Base-by-base conservation (phyloP, 768 basidiomycete genomes). In the Boletus rufocinnamomeus region DNA sequence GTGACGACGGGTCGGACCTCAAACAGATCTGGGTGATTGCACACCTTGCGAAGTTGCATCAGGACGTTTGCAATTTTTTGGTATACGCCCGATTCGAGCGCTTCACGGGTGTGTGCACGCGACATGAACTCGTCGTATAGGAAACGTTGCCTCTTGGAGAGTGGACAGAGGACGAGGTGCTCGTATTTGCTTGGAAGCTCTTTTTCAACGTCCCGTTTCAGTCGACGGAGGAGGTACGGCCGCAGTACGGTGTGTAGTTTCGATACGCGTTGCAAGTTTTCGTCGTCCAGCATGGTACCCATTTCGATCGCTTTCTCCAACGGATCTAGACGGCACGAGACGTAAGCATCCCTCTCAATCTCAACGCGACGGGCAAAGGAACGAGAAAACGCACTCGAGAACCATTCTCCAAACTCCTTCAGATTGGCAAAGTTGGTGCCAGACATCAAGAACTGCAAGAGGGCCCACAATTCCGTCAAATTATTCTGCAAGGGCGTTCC, bases 401-500 rank as follows among this genome's bases (percentile, higher is more conserved):
- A 97, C 95, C 95, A 97, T 54, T 95, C 91, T 7, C 85, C 90
- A 69, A 98, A 98, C 71, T 97, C 93, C 69, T 92, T 92, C 59
- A 95, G 75, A 66, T 93, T 91, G 25, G 91, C 95, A 73, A 98
- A 97, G 66, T 89, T 81, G 64, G 89, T 82, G 4, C 89, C 91
- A 5, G 90, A 91, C 82, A 98, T 91, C 60, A 98, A 79, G 70
- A 98, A 99, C 71, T 97, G 95, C 61, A 99, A 77, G 25, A 99
- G 77, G 0, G 93, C 90, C 96, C 95, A 99, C 1, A 99, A 77
- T 69, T 99, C 97, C 2, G 91, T 93, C 48, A 99, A 79, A 63
- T 98, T 98, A 70, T 99, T 98, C 75, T 99, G 90, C 28, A 99
- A 79, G 0, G 97, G 97, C 1, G 97, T 99, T 2, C 97, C 97